Conservation (phyloP, 2,329 filamentous ascomycete genomes). For the Fusarium burgessii region DNA sequence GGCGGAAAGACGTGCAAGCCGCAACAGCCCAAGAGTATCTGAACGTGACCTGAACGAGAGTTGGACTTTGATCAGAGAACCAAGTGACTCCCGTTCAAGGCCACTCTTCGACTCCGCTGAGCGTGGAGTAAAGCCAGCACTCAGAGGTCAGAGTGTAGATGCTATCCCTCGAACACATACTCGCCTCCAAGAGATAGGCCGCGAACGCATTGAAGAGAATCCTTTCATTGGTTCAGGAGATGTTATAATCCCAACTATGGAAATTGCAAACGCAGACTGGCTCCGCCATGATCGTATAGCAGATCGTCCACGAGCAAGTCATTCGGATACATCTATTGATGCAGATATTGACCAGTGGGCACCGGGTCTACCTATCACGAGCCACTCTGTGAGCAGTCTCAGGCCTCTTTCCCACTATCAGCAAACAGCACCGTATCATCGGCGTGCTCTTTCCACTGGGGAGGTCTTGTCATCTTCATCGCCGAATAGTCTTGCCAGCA, state of each 20-base stretch:
- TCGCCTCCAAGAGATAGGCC: slow-evolving; percentile 5
- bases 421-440: not conserved
- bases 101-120: not conserved
- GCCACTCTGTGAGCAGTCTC: slow-evolving; percentile 32
- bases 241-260: slow-evolving; percentile 19
- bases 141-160: not conserved
- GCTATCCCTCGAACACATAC: not conserved
- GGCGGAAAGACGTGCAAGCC: slow-evolving; percentile 1
- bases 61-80: not conserved
- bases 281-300: slow-evolving; percentile 9
- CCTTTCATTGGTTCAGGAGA: slow-evolving; percentile 29
- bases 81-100: not conserved
- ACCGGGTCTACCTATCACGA: slow-evolving; percentile 27
- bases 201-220: slow-evolving; percentile 25
- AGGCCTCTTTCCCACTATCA: not conserved
- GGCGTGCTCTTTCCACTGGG: slow-evolving; percentile 19
- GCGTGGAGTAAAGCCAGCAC: not conserved
- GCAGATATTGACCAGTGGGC: slow-evolving; percentile 31
- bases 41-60: slow-evolving; percentile 3
- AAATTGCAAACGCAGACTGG: slow-evolving; percentile 26
- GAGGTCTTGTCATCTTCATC: slow-evolving; percentile 27
- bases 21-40: slow-evolving; percentile 2
- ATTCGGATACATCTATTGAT: slow-evolving; percentile 31
- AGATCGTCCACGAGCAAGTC: slow-evolving; percentile 5
- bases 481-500: slow-evolving; percentile 29